Evolutionary conservation across 768 basidiomycete genomes (phyloP), one percentile per base, ranked within the genome.

Genomic region (Mycena latifolia): DNA sequence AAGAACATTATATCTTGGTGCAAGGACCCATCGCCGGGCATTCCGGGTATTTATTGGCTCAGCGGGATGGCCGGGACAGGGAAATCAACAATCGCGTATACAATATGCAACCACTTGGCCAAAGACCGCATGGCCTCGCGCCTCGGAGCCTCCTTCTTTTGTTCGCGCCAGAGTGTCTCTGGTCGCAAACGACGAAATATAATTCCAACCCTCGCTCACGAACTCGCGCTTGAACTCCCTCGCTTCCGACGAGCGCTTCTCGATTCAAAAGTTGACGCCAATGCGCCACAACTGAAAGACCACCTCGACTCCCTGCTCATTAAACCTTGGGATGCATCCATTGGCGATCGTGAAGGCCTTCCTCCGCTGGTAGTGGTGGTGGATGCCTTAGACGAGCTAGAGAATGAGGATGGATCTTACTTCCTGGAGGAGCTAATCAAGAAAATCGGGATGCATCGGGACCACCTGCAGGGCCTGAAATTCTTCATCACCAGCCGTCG

Each of bases 61-160:
- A 72, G 59, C 45, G 41, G 41, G 10, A n/a, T n/a, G n/a, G n/a
- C n/a, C n/a, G n/a, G n/a, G n/a, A n/a, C n/a, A n/a, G n/a, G n/a
- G n/a, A n/a, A n/a, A n/a, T n/a, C n/a, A n/a, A n/a, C n/a, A n/a
- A n/a, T n/a, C n/a, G n/a, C n/a, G n/a, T n/a, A n/a, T n/a, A n/a
- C n/a, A n/a, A n/a, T n/a, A n/a, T n/a, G n/a, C n/a, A n/a, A n/a
- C n/a, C n/a, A n/a, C n/a, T 61, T 75, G 48, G 2, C 10, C 10
- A 27, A 17, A 20, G 76, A 84, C 79, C 76, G 81, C 78, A 27
- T 84, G 69, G 77, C 78, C 18, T 81, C 85, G 2, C 86, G 58
- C 12, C 48, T 87, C 69, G 79, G 77, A 17, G 80, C 82, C 5
- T 68, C 55, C 28, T 73, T 68, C 51, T 72, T 72, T 54, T 74